A percentile compares a stretch with the other conserved stretches of the same genome.
These are phyloP conservation scores for Telfairia occidentalis DNA, from an alignment of 331 rosid genomes.

Conservation along the genomic window DNA sequence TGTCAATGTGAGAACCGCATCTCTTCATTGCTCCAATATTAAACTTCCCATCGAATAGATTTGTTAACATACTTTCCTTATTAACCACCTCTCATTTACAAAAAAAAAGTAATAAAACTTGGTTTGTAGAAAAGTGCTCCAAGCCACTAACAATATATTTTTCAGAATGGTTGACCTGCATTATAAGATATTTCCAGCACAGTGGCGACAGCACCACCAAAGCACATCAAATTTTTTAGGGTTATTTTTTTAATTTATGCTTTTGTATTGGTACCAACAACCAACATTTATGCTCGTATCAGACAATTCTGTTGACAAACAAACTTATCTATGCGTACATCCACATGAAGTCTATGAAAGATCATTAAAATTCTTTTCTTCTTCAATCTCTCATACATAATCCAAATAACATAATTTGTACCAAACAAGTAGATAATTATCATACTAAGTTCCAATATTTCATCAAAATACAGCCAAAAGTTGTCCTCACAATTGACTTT, in stretches of 20 bases:
- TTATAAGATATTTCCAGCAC: neutral
- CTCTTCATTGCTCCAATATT: neutral
- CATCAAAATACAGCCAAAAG: neutral
- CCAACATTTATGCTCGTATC: neutral
- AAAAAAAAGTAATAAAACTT: neutral
- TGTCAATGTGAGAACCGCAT: neutral
- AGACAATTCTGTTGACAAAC: neutral
- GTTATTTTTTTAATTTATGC: neutral
- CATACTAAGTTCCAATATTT: neutral
- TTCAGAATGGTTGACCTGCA: neutral
- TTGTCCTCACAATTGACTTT: neutral
- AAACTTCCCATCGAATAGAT: neutral
- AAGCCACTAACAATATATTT: neutral
- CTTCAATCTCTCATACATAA: neutral
- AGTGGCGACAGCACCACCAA: neutral
- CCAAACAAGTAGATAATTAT: neutral
- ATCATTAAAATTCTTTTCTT: neutral
- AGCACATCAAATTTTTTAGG: neutral
- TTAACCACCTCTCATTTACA: neutral
- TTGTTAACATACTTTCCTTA: neutral
- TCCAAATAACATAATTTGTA: neutral
- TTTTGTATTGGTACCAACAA: neutral
- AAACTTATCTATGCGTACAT: neutral
- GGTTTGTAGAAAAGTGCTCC: neutral
- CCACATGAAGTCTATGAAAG: constrained; percentile 1